Base-by-base conservation (phyloP, 1,284 basidiomycete species). In the Ganoderma meredithae region DNA sequence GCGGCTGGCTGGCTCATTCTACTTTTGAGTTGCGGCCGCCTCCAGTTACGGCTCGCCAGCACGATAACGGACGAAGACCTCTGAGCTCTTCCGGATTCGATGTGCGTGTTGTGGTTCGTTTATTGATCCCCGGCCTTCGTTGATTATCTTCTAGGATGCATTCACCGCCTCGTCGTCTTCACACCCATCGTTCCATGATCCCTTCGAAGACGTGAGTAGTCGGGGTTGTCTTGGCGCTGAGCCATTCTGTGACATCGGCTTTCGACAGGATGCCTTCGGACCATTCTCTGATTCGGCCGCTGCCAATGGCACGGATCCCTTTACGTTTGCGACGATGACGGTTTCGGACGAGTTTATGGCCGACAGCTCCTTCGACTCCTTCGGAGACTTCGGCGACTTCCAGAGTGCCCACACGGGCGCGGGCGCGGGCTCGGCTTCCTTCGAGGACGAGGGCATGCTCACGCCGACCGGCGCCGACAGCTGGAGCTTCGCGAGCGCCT, bases 341-440 rank as follows among this genome's bases (percentile, higher is more conserved):
- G 84, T 87, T 0, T 86, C 89, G 33, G 89, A 86, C 68, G 84
- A 67, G 71, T 76, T 71, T 72, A 88, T 88, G 25, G 87, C 90
- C 36, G 71, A 69, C 25, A 83, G 86, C 1, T 86, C 88, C 1
- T 90, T 91, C 72, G 89, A 90, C 53, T 84, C 83, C 31, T 91
- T 90, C 74, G 89, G 88, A 36, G 92, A 93, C 72, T 94, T 95
- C 77, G 91, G 91, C 12, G 93, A 94, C 69, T 95, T 95, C 75
- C 92, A 92, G 72, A 83, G 82, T 64, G 86, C 83, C 5, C 22
- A 52, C 25, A 22, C 47, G 0, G 81, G 75, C 41, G 76, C 76
- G 10, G 73, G 25, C 25, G 22, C 47, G 0, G 81, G 75, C 41
- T 76, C 76, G 10, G 73, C 67, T 7, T 73, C 75, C 58, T 64